Evolutionary conservation across 2,329 filamentous ascomycete genomes (phyloP).

Genomic region (Davidsoniella virescens): DNA sequence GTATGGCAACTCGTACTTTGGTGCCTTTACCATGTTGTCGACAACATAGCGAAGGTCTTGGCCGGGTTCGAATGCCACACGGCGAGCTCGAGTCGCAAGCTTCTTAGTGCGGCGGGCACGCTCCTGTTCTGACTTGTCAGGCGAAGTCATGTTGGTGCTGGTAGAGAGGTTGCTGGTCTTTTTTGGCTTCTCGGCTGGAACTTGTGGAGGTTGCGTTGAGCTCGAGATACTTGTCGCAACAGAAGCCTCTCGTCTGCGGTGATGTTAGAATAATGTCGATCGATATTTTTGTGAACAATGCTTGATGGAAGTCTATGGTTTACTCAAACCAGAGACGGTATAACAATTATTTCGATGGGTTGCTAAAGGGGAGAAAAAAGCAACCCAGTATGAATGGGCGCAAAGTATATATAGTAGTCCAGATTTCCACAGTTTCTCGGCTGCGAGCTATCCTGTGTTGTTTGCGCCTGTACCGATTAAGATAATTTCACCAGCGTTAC

Average conservation of each 20-base stretch:
- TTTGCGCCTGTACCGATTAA: too few relatives aligned
- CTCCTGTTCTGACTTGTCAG: not conserved
- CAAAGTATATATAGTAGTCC: too few relatives aligned
- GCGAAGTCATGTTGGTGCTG: not conserved
- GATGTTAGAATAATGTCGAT: too few relatives aligned
- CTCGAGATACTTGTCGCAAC: not conserved
- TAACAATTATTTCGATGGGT: too few relatives aligned
- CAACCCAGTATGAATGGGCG: too few relatives aligned
- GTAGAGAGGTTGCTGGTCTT: not conserved
- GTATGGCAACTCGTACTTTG: conserved; percentile 43
- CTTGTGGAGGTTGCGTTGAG: not conserved
- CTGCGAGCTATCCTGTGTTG: too few relatives aligned
- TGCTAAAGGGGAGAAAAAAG: too few relatives aligned
- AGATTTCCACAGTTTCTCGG: too few relatives aligned
- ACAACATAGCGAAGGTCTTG: conserved; percentile 19
- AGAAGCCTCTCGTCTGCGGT: not conserved
- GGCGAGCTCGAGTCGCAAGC: conserved; percentile 1
- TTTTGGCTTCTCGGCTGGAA: not conserved
- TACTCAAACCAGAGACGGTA: too few relatives aligned
- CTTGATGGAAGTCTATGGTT: too few relatives aligned
- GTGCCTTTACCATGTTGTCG: conserved; percentile 40
- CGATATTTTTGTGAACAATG: too few relatives aligned
- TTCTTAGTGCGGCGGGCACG: not conserved
- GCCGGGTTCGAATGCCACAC: conserved; percentile 9
- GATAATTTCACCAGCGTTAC: too few relatives aligned